phyloP scores from a whole-genome alignment of 2,329 filamentous ascomycete species.

The Neocatenulostroma microsporum region DNA sequence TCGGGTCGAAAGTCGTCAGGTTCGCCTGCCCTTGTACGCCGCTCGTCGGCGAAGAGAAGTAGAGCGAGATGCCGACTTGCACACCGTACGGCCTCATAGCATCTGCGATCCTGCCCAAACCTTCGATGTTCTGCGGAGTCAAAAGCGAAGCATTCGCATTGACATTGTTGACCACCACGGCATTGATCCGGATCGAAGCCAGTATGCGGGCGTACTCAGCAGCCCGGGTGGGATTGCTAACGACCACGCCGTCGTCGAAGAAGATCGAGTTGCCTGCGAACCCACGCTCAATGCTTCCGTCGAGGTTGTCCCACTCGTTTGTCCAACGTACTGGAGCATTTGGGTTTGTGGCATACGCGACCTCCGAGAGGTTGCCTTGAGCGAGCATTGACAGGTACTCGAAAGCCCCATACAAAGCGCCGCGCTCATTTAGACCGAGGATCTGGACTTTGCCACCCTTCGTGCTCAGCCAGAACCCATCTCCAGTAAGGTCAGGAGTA shows the following conservation, averaged over 20 bases:
- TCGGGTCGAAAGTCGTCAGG: conserved; percentile 53
- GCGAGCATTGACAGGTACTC: conserved; percentile 60
- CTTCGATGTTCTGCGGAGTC: conserved; percentile 50
- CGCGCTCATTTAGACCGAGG: conserved; percentile 58
- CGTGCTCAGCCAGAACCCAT: conserved; percentile 56
- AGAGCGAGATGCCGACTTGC: conserved; percentile 57
- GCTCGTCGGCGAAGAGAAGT: conserved; percentile 58
- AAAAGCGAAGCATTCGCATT: conserved; percentile 58
- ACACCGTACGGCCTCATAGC: conserved; percentile 60
- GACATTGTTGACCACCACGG: conserved; percentile 62
- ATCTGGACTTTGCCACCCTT: conserved; percentile 46
- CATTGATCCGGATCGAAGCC: conserved; percentile 60
- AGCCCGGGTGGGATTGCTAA: conserved; percentile 53
- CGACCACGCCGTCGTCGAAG: conserved; percentile 50
- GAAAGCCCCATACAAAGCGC: conserved; percentile 61
- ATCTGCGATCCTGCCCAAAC: conserved; percentile 56
- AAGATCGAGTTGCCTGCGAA: conserved; percentile 63
- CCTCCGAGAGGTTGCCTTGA: conserved; percentile 47
- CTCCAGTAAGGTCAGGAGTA: conserved; percentile 40
- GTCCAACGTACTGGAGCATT: conserved; percentile 59
- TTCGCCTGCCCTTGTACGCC: conserved; percentile 39
- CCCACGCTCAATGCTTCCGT: conserved; percentile 59
- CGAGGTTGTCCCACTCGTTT: conserved; percentile 67
- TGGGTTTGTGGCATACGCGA: conserved; percentile 48
- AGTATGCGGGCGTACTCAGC: conserved; percentile 58